phyloP scores from a whole-genome alignment of 768 basidiomycete species.

The Sporobolomyces phaffii region DNA sequence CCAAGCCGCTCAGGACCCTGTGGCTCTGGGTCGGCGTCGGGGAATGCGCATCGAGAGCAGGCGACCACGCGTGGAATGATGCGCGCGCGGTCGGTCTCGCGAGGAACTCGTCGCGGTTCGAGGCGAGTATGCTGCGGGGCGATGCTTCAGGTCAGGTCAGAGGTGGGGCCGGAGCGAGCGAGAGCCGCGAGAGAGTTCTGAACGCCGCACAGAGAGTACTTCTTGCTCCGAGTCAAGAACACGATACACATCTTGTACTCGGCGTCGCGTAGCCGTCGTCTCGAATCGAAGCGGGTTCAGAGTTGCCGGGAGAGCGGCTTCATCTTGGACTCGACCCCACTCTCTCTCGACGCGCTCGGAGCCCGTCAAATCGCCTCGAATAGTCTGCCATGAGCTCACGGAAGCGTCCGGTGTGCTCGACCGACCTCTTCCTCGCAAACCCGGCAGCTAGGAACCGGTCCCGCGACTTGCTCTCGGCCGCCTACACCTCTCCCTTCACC shows the following conservation, averaged over 20 bases:
- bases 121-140: conserved; percentile 43
- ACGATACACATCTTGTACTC: conserved; percentile 23
- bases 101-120: conserved; percentile 49
- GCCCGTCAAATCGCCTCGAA: neutral
- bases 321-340: too few species aligned
- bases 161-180: neutral
- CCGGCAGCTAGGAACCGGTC: neutral
- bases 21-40: neutral
- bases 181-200: neutral
- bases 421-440: conserved; percentile 8
- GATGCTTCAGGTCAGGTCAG: neutral
- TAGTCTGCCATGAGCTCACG: neutral
- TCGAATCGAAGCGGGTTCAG: too few species aligned
- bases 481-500: neutral
- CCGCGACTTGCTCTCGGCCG: neutral
- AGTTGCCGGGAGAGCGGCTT: too few species aligned
- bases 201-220: conserved; percentile 12
- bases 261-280: neutral
- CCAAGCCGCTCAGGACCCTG: conserved; percentile 43
- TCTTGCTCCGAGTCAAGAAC: neutral
- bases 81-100: conserved; percentile 44
- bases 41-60: neutral
- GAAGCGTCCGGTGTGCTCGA: conserved; percentile 4
- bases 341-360: too few species aligned
- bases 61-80: conserved; percentile 43